These are phyloP conservation scores for Tolypocladium tundrense DNA, from an alignment of 2,329 filamentous ascomycete species.

Conservation along the genomic window DNA sequence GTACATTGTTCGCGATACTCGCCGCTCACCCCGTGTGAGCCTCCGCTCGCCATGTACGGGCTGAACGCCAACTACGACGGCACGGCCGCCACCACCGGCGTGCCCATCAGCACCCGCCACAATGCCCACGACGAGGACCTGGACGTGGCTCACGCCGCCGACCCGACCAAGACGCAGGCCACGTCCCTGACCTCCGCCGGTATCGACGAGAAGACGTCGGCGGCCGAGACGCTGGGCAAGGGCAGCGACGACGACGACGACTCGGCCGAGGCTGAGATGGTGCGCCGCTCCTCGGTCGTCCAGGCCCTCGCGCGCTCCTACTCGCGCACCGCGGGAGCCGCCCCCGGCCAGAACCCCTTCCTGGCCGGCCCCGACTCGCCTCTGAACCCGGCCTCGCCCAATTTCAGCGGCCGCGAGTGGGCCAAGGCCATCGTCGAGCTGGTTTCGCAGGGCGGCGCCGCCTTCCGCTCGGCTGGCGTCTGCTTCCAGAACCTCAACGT, in stretches of 20 bases:
- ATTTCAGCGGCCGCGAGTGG: slow-evolving; percentile 49
- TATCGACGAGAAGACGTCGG: slow-evolving; percentile 17
- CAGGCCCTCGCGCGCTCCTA: slow-evolving; percentile 46
- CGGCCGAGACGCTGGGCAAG: slow-evolving; percentile 18
- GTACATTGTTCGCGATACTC: neutral
- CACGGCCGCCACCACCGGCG: slow-evolving; percentile 32
- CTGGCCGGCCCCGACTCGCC: slow-evolving; percentile 35
- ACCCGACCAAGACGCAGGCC: slow-evolving; percentile 21
- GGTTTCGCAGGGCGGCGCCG: slow-evolving; percentile 38
- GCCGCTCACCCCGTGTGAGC: neutral
- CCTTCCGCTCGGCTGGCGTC: slow-evolving; percentile 52
- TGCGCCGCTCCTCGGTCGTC: slow-evolving; percentile 40
- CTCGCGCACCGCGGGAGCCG: slow-evolving; percentile 33
- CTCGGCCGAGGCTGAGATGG: slow-evolving; percentile 28
- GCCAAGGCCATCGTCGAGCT: slow-evolving; percentile 47
- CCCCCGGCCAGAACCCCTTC: slow-evolving; percentile 36
- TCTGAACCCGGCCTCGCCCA: slow-evolving; percentile 40
- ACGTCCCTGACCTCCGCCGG: slow-evolving; percentile 26
- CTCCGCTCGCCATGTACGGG: slow-evolving; percentile 8
- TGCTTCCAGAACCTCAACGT: slow-evolving; percentile 59
- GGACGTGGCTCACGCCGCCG: slow-evolving; percentile 13
- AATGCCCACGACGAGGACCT: slow-evolving; percentile 15
- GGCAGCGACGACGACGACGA: slow-evolving; percentile 12
- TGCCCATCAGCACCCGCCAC: slow-evolving; percentile 18
- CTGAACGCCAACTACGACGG: slow-evolving; percentile 35